These are phyloP conservation scores for Penicillium frequentans DNA, from an alignment of 2,329 filamentous ascomycete species.

Conservation along the genomic window DNA sequence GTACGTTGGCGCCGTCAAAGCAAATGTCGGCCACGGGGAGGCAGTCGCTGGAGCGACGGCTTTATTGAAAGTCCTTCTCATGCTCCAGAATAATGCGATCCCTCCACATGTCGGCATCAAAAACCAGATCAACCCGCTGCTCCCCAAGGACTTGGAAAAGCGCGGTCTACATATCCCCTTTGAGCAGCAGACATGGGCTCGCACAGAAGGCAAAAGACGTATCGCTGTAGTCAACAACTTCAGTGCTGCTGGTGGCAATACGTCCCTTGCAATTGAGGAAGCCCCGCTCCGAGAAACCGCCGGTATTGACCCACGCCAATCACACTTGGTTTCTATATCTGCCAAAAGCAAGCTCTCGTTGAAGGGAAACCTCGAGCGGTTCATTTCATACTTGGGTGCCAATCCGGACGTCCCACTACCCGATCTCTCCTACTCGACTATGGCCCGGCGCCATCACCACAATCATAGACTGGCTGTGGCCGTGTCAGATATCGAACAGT, in stretches of 20 bases:
- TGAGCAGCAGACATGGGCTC: slow-evolving; percentile 37
- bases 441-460: no score
- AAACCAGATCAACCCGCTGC: slow-evolving; percentile 33
- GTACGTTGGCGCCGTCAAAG: slow-evolving; percentile 34
- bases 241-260: slow-evolving; percentile 69
- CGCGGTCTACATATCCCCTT: slow-evolving; percentile 42
- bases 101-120: slow-evolving; percentile 70
- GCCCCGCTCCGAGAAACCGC: slow-evolving; percentile 42
- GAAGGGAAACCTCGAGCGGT: slow-evolving; percentile 53
- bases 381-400: slow-evolving; percentile 56
- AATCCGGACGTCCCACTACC: slow-evolving; percentile 34
- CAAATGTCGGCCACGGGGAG: slow-evolving; percentile 50
- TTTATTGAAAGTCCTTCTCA: slow-evolving; percentile 64
- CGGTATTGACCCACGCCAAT: slow-evolving; percentile 50
- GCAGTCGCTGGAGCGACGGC: slow-evolving; percentile 32
- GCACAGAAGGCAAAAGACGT: slow-evolving; percentile 20
- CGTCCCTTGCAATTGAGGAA: slow-evolving; percentile 63
- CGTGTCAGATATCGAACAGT: no score
- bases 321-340: slow-evolving; percentile 58
- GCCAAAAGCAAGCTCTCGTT: slow-evolving; percentile 52
- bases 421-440: no score
- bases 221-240: slow-evolving; percentile 63
- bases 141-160: slow-evolving; percentile 34
- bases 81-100: slow-evolving; percentile 63
- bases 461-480: no score